Evolutionary conservation across 768 basidiomycete species (phyloP).

Genomic region (Chiua virens): DNA sequence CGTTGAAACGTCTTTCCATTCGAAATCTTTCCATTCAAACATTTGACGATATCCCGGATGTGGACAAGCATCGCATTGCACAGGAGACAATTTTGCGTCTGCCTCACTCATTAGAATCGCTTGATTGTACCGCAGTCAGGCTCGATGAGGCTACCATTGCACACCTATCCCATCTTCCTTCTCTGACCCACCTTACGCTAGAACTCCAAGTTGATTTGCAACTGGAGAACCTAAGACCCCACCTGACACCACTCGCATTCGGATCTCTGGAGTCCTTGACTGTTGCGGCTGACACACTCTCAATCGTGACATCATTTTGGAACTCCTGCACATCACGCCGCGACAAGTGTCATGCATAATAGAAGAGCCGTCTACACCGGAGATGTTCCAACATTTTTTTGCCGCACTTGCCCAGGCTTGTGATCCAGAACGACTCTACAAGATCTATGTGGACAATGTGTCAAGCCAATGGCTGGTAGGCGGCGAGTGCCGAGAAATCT

Average conservation of each 20-base stretch:
- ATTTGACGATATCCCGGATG: neutral
- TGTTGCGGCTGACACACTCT: constrained; percentile 9
- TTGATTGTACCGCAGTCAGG: constrained; percentile 17
- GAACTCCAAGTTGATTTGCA: constrained; percentile 13
- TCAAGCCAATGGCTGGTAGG: too few species aligned
- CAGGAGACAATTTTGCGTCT: constrained; percentile 13
- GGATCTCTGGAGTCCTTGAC: constrained; percentile 8
- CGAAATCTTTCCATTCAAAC: too few species aligned
- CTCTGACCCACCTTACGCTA: constrained; percentile 13
- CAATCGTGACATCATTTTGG: constrained; percentile 19
- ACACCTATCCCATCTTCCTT: constrained; percentile 24
- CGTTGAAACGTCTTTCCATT: constrained; percentile 13
- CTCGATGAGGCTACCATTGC: constrained; percentile 16
- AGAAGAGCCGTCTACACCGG: constrained; percentile 4
- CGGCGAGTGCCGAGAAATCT: constrained; percentile 8
- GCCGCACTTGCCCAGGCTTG: constrained; percentile 16
- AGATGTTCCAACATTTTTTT: constrained; percentile 23
- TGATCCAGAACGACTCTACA: neutral
- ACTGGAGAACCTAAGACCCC: constrained; percentile 14
- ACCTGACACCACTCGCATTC: constrained; percentile 15
- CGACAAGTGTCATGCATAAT: constrained; percentile 14
- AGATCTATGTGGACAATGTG: too few species aligned
- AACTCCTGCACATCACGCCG: constrained; percentile 18
- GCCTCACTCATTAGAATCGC: constrained; percentile 10
- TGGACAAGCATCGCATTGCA: too few species aligned